A percentile compares a stretch with the other conserved stretches of the same genome.
These are phyloP conservation scores for Tuber melanosporum DNA, from an alignment of 495 filamentous ascomycete species.

Conservation along the genomic window DNA sequence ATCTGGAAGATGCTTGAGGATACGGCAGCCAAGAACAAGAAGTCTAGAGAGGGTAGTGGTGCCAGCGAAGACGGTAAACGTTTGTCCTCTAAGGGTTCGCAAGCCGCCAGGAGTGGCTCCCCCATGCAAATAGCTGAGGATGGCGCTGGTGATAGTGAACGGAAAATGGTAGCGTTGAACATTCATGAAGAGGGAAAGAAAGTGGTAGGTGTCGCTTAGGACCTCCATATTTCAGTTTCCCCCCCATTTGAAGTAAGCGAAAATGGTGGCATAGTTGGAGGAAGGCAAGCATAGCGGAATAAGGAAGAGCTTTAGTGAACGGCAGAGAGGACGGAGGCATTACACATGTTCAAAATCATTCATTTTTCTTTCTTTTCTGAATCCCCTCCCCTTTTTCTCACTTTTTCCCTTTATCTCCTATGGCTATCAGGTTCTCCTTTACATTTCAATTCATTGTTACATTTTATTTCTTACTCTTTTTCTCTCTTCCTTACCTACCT, in stretches of 20 bases:
- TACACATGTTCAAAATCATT: slow-evolving; percentile 28
- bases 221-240: slow-evolving; percentile 33
- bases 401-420: neutral
- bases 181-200: slow-evolving; percentile 52
- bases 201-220: slow-evolving; percentile 43
- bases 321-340: neutral
- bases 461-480: slow-evolving; percentile 21
- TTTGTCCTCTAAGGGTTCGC: slow-evolving; percentile 39
- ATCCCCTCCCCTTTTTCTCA: slow-evolving; percentile 12
- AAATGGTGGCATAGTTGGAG: slow-evolving; percentile 17
- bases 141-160: slow-evolving; percentile 59
- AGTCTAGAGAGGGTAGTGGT: slow-evolving; percentile 41
- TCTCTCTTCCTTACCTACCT: slow-evolving; percentile 21
- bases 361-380: slow-evolving; percentile 28
- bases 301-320: neutral
- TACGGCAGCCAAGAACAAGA: slow-evolving; percentile 62
- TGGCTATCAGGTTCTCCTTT: slow-evolving; percentile 1
- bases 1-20: slow-evolving; percentile 84
- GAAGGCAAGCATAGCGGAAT: slow-evolving; percentile 9
- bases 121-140: slow-evolving; percentile 55
- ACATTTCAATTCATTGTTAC: slow-evolving; percentile 6
- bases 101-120: slow-evolving; percentile 46
- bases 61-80: slow-evolving; percentile 22
- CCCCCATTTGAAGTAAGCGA: slow-evolving; percentile 12
- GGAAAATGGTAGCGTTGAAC: slow-evolving; percentile 61